A percentile compares a stretch with the other conserved stretches of the same genome.
Conservation (phyloP, 1,284 basidiomycete species). For the Trametes sp. region DNA sequence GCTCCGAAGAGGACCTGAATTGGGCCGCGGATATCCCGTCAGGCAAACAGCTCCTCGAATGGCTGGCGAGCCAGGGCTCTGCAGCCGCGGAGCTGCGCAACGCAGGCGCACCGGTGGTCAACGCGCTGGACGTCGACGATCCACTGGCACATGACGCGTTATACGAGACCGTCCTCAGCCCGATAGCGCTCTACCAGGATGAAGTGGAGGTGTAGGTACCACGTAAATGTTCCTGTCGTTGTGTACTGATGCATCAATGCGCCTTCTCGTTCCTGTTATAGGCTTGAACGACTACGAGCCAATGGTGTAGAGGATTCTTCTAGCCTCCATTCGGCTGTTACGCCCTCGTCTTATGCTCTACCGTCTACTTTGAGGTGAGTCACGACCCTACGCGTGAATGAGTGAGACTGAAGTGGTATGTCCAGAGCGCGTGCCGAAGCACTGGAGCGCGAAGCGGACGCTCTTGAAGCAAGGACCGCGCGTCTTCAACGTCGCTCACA, state of each 20-base stretch:
- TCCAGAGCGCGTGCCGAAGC: slow-evolving; percentile 14
- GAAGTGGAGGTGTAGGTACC: slow-evolving; percentile 20
- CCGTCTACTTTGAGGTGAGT: slow-evolving; percentile 22
- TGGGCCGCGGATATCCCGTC: slow-evolving; percentile 36
- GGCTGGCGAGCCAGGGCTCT: slow-evolving; percentile 33
- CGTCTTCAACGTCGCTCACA: slow-evolving; percentile 29
- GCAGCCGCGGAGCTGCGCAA: background rate
- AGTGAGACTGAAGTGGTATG: background rate
- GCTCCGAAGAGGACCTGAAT: slow-evolving; percentile 27
- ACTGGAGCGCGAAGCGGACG: slow-evolving; percentile 26
- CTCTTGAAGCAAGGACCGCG: slow-evolving; percentile 29
- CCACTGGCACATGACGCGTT: background rate
- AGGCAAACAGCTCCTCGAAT: slow-evolving; percentile 34
- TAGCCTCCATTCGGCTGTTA: background rate
- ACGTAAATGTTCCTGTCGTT: too few species aligned
- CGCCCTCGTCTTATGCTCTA: slow-evolving; percentile 5
- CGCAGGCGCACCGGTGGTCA: background rate
- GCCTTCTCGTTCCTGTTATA: background rate
- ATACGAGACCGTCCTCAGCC: slow-evolving; percentile 2
- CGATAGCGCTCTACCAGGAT: slow-evolving; percentile 31
- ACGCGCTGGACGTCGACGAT: background rate
- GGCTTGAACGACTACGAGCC: background rate
- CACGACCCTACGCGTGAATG: background rate
- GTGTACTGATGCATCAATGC: too few species aligned
- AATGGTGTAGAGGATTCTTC: background rate